Evolutionary conservation across 1,139 yeast species (phyloP), one percentile per base, ranked within the genome.

Genomic region (Barnettozyma hawaiiensis): DNA sequence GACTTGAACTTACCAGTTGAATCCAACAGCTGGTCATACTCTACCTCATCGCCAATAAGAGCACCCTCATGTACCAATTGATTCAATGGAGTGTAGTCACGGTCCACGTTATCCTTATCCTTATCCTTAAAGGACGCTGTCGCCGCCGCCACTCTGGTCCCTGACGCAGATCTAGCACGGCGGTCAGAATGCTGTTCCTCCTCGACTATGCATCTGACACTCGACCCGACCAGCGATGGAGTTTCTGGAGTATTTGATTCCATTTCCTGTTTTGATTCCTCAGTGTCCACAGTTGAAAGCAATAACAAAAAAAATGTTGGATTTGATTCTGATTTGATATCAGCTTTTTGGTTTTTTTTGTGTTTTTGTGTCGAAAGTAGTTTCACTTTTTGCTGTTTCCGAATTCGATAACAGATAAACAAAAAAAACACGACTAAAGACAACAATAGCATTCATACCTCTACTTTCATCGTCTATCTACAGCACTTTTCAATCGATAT

Each of bases 1-100:
- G 45, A 40, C 53, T 71, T 76, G 37, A 78, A 65, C 42, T 71
- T 66, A 2, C 84, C 85, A 36, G 69, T 66, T 12, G 65, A 64
- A 51, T 78, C 83, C 53, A 78, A 63, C 41, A 74, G 66, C 28
- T 64, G 63, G 20, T 73, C 80, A 51, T 78, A 71, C 50, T 70
- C 74, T 22, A 58, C 64, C 45, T 77, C 83, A 19, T 77, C 76
- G 9, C 76, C 76, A 50, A 77, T 55, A 42, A 79, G 63, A 0
- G 83, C 84, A 19, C 85, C 85, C 53, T 78, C 84, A 36, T 63
- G 72, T 46, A 70, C 73, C 54, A 78, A 67, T 36, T 78, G 81
- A 47, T 73, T 81, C 50, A 78, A 69, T 0, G 78, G 69, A 23
- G 77, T 73, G 36, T 55, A 55, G 34, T 51, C 40, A 9, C 33